Conservation (phyloP, 2,329 filamentous ascomycete genomes). For the Fusarium floridanum region DNA sequence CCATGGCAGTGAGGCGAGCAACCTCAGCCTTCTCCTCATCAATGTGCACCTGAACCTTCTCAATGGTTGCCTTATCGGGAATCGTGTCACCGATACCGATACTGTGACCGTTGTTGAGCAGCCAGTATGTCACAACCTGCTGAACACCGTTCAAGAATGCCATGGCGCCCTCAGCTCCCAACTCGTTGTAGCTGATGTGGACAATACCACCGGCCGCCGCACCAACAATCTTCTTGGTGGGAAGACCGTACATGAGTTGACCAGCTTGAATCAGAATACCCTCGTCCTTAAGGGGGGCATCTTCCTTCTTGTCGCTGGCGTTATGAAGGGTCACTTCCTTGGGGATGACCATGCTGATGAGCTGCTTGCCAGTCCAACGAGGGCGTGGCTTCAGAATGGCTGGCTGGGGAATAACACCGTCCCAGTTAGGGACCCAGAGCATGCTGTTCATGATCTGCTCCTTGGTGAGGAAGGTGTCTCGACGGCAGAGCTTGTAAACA, state of each 20-base stretch:
- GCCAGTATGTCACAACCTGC: conserved; percentile 96
- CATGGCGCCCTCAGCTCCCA: conserved; percentile 87
- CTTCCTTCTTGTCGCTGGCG: conserved; percentile 72
- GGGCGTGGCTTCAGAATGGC: conserved; percentile 94
- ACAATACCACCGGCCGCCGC: conserved; percentile 91
- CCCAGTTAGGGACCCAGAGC: conserved; percentile 98
- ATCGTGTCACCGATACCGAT: conserved; percentile 99
- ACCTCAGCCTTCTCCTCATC: conserved; percentile 86
- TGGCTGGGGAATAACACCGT: conserved; percentile 91
- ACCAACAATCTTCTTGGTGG: conserved; percentile 95
- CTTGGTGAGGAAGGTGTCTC: conserved; percentile 90
- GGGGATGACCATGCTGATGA: conserved; percentile 93
- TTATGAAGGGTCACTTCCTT: conserved; percentile 82
- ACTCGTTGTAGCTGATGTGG: conserved; percentile 96
- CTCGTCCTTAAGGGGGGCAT: conserved; percentile 77
- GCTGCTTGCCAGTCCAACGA: conserved; percentile 98
- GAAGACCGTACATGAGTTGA: conserved; percentile 88
- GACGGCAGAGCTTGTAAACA: conserved; percentile 95
- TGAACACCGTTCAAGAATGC: conserved; percentile 97
- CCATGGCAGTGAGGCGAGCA: conserved; percentile 77
- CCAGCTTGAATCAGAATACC: conserved; percentile 87
- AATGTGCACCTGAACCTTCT: conserved; percentile 86
- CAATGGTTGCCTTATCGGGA: conserved; percentile 86
- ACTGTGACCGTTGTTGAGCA: conserved; percentile 95
- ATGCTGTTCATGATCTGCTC: conserved; percentile 96